Conservation (phyloP, 192 early-diverging fungal genomes). For the Fimicolochytrium jonesii region DNA sequence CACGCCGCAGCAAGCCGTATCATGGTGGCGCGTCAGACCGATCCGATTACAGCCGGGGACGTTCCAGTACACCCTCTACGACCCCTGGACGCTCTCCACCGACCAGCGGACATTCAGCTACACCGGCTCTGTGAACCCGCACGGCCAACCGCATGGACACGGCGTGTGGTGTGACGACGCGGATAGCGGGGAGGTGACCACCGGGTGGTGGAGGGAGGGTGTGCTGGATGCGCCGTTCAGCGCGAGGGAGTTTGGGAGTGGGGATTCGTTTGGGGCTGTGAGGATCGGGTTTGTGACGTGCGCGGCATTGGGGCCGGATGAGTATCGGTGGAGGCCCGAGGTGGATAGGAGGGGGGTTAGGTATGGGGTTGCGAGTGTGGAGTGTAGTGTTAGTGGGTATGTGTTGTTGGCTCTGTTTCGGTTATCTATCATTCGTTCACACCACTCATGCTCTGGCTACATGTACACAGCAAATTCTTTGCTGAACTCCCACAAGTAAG, state of each 20-base stretch:
- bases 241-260: constrained; percentile 1
- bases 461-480: background rate
- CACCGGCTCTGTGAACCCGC: background rate
- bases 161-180: constrained; percentile 9
- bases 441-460: background rate
- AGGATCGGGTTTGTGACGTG: background rate
- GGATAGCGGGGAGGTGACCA: background rate
- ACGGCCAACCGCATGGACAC: background rate
- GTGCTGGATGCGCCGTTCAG: background rate
- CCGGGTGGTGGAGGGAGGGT: background rate
- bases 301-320: background rate
- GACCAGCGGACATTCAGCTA: background rate
- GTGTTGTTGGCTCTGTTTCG: background rate
- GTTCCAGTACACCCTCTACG: background rate
- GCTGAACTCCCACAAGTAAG: background rate
- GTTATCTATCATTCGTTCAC: background rate
- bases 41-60: background rate
- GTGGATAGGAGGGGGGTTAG: background rate
- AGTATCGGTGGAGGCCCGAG: background rate
- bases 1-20: background rate
- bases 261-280: background rate
- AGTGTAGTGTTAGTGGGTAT: constrained; percentile 4
- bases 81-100: background rate
- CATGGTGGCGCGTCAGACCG: background rate
- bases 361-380: background rate